phyloP scores from a whole-genome alignment of 2,329 filamentous ascomycete species.

The Graphilbum sp. region DNA sequence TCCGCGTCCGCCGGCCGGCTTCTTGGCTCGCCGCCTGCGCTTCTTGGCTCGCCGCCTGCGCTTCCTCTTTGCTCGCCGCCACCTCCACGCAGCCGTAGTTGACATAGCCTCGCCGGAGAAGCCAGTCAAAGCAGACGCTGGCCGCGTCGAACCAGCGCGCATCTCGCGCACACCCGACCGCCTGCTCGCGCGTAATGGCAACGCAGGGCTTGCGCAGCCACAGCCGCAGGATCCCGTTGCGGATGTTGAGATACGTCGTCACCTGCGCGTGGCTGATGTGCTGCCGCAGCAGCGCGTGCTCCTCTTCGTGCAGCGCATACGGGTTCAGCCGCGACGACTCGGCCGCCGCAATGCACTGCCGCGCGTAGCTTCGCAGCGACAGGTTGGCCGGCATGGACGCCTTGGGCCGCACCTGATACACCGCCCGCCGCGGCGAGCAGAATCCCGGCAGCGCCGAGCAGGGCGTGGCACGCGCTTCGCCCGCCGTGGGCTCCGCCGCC shows the following conservation, averaged over 20 bases:
- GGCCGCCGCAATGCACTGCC: slow-evolving; percentile 77
- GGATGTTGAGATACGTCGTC: slow-evolving; percentile 88
- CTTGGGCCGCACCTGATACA: slow-evolving; percentile 48
- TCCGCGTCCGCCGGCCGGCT: slow-evolving; percentile 48
- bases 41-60: too few relatives aligned
- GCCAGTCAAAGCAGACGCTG: slow-evolving; percentile 81
- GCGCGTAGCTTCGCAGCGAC: slow-evolving; percentile 62
- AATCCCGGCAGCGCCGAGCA: too few relatives aligned
- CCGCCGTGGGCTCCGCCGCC: too few relatives aligned
- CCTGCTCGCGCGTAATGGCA: slow-evolving; percentile 67
- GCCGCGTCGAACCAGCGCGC: slow-evolving; percentile 79
- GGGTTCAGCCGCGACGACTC: slow-evolving; percentile 81
- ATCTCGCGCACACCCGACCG: slow-evolving; percentile 78
- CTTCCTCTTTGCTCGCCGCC: too few relatives aligned
- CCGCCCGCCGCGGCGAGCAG: not conserved
- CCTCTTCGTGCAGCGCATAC: slow-evolving; percentile 70
- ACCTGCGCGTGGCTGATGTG: slow-evolving; percentile 80
- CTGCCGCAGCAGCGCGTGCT: slow-evolving; percentile 64
- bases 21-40: too few relatives aligned
- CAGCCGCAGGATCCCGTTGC: slow-evolving; percentile 80
- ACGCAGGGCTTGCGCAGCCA: slow-evolving; percentile 81
- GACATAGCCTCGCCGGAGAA: slow-evolving; percentile 80
- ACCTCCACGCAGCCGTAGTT: slow-evolving; percentile 91
- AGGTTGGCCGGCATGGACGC: slow-evolving; percentile 72
- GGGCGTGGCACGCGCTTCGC: too few relatives aligned